A percentile compares a stretch with the other conserved stretches of the same genome.
These are phyloP conservation scores for Mortierella sp. DNA, from an alignment of 371 early-diverging fungal genomes.

Conservation along the genomic window DNA sequence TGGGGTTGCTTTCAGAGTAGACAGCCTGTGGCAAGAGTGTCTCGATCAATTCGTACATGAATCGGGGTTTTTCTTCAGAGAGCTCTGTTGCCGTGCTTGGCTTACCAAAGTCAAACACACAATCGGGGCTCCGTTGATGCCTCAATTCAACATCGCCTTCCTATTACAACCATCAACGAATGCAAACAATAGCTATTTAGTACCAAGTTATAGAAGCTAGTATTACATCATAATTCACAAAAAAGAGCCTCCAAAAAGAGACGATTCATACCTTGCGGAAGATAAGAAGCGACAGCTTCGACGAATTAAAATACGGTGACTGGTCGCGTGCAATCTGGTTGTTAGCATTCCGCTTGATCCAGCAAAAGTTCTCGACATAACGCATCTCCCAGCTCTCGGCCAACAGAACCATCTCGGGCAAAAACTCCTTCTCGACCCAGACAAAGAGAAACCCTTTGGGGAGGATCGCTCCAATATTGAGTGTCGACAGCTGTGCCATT, in stretches of 20 bases:
- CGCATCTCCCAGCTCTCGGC: constrained; percentile 89
- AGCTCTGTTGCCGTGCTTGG: constrained; percentile 72
- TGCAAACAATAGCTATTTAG: neutral
- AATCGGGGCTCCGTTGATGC: constrained; percentile 95
- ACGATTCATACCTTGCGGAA: constrained; percentile 82
- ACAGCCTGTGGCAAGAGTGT: constrained; percentile 87
- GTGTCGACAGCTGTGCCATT: constrained; percentile 70
- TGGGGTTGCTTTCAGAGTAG: constrained; percentile 73
- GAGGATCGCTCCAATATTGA: constrained; percentile 75
- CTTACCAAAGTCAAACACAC: constrained; percentile 92
- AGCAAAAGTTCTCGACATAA: constrained; percentile 96
- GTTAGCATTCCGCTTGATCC: constrained; percentile 89
- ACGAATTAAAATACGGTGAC: constrained; percentile 83
- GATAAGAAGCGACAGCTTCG: constrained; percentile 89
- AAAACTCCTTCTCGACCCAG: constrained; percentile 92
- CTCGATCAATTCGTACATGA: constrained; percentile 90
- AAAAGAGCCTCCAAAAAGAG: neutral
- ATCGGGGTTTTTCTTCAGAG: constrained; percentile 85
- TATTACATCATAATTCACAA: neutral
- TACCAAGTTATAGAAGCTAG: neutral
- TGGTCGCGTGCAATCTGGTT: constrained; percentile 81
- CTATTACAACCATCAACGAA: constrained; percentile 30
- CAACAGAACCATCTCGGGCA: constrained; percentile 82
- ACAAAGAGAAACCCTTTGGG: constrained; percentile 90
- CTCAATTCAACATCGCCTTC: constrained; percentile 89